Base-by-base conservation (phyloP, 805 yeast species). In the Brettanomyces sp. region DNA sequence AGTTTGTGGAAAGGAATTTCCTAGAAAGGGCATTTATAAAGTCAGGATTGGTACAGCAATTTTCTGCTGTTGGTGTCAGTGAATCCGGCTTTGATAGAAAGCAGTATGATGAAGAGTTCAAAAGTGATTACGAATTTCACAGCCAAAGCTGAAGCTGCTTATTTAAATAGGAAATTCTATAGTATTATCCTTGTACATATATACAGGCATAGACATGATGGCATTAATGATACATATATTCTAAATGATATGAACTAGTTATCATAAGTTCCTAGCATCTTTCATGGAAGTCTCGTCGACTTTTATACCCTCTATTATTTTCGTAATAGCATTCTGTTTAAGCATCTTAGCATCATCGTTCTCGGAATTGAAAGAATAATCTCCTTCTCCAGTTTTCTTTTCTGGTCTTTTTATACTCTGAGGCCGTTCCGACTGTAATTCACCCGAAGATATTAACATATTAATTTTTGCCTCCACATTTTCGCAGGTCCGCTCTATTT, bases 401-500 rank as follows among this genome's bases (percentile, higher is more conserved):
- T 28, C 32, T 28, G 11, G 7, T 9, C 9, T 28, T 7, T 28
- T 9, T 9, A 28, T 28, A 28, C 11, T 28, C 32, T 7, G 32
- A 28, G 11, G 32, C 11, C 32, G 32, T 45, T 42, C 43, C 35
- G 46, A 46, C 40, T 54, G 53, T 5, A 53, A 40, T 22, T 54
- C 56, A 28, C 55, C 58, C 5, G 53, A 28, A 11, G 39, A 39
- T 23, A 51, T 45, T 9, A 60, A 46, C 50, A 50, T 44, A 39
- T 55, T 48, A 21, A 77, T 63, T 46, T 65, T 65, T 4, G 49
- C 48, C 48, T 69, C 73, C 18, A 77, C 67, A 3, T 63, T 66
- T 6, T 51, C 44, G 42, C 73, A 66, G 3, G 72, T 71, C 13
- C 51, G 55, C 35, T 73, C 71, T 12, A 78, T 73, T 32, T 56